Conservation (phyloP, 164 flowering plant species). For the Chimonanthus salicifolius region DNA sequence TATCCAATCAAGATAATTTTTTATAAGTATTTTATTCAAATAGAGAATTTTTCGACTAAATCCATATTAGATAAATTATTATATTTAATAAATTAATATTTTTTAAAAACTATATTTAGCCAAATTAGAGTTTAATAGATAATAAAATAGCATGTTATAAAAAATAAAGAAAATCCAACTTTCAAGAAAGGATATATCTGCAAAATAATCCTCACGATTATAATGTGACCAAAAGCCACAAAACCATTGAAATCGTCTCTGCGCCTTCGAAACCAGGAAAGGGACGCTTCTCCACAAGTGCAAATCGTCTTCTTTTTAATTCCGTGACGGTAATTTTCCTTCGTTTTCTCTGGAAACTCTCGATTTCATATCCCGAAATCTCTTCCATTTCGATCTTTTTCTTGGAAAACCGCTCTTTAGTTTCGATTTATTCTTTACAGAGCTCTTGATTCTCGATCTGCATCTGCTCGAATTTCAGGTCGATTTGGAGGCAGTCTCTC, state of each 20-base stretch:
- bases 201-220: too few relatives aligned
- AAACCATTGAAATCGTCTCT: background rate
- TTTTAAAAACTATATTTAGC: too few relatives aligned
- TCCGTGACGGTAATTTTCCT: background rate
- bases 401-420: background rate
- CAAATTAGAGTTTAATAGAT: too few relatives aligned
- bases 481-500: background rate
- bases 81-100: too few relatives aligned
- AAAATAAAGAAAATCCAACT: too few relatives aligned
- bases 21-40: too few relatives aligned
- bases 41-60: too few relatives aligned
- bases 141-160: too few relatives aligned
- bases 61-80: too few relatives aligned
- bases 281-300: background rate
- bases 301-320: background rate
- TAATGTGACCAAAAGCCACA: too few relatives aligned
- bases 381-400: background rate
- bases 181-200: too few relatives aligned
- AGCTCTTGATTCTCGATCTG: slow-evolving; percentile 1
- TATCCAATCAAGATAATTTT: too few relatives aligned
- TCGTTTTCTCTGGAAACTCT: background rate
- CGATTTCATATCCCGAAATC: background rate
- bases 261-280: background rate
- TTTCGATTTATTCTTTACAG: background rate
- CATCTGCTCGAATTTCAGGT: slow-evolving; percentile 1